Evolutionary conservation across 768 basidiomycete species (phyloP), one percentile per base, ranked within the genome.

Genomic region (Fistulinella prunicolor): DNA sequence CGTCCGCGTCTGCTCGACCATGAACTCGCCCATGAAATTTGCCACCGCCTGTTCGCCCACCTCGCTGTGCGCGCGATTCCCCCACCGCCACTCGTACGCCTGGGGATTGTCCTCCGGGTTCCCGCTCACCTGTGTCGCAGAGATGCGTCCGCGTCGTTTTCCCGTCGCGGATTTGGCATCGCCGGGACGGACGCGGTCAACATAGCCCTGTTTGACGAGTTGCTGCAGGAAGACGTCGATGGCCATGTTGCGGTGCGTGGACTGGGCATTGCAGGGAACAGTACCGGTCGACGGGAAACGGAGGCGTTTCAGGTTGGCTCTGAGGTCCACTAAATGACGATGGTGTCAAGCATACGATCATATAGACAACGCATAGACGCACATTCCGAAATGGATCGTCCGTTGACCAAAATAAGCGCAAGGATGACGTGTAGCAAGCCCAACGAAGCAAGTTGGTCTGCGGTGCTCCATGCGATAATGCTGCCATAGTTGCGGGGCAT

Each of bases 371-470:
- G 9, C 17, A 44, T 32, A 42, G 3, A 57, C 64, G 28, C 58
- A 94, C 94, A 66, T 58, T 96, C 93, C 22, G 74, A 72, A 16
- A 96, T 73, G 13, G 80, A 76, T 9, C 86, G 72, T 38, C 90
- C 90, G 54, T 80, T 83, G 37, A 86, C 86, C n/a, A 98, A 74
- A 39, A 98, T 83, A 20, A 96, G 71, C 0, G 86, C 82, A 9
- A 97, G 79, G 30, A 98, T 76, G 14, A 90, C 80, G 46, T 91
- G 86, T 13, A 94, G 73, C 5, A 96, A 67, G 8, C 93, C 94
- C 20, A 87, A 62, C 3, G 78, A 60, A 2, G 78, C 84, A 1
- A 91, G 71, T 53, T 94, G 77, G 61, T 92, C 82, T 12, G 72
- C 62, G 44, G 70, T 73, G 50, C 79, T 85, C 85, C 87, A 90